Base-by-base conservation (phyloP, 140 eudicot genomes). In the Senecio squalidus region DNA sequence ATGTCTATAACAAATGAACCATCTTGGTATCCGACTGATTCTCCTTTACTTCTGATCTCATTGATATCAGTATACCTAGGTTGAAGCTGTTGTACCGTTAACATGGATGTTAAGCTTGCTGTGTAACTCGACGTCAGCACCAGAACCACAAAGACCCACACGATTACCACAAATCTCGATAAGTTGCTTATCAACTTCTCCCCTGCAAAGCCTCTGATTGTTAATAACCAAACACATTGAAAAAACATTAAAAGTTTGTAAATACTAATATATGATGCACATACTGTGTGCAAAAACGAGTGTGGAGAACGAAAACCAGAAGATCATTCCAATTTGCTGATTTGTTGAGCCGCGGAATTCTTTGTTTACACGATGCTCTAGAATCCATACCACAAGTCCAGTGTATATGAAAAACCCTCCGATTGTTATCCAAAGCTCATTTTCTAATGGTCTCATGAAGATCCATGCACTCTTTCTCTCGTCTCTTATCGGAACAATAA, bases 101-200 rank as follows among this genome's bases (percentile, higher is more conserved):
- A 56, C 80, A 84, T 70, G 28, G 94, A 84, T 15, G 94, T 75
- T 51, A 84, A 72, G 68, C 73, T 84, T 7, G 94, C 94, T 16
- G 79, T 81, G 60, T 80, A 84, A 58, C 94, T 80, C 5, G 87
- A 78, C 16, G 82, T 75, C 31, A 84, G 63, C 22, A 84, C 80
- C 5, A 84, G 74, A 49, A 84, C 88, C 74, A 77, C 88, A 59
- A 84, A 84, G 20, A 84, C 56, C 93, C 93, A 84, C 25, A 84
- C 75, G 1, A 77, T 64, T 53, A 84, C 73, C 71, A 84, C 94
- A 30, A 84, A 84, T 48, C 62, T 53, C 6, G 78, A 64, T 33
- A 72, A 58, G 55, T 75, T 75, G 51, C 75, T 75, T n/a, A 22
- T 68, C 66, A 68, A 25, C 67, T 75, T 75, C 72, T 75, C 80